A percentile compares a stretch with the other conserved stretches of the same genome.
Conservation (phyloP, 2,329 filamentous ascomycete species). For the Aspergillus proliferans region DNA sequence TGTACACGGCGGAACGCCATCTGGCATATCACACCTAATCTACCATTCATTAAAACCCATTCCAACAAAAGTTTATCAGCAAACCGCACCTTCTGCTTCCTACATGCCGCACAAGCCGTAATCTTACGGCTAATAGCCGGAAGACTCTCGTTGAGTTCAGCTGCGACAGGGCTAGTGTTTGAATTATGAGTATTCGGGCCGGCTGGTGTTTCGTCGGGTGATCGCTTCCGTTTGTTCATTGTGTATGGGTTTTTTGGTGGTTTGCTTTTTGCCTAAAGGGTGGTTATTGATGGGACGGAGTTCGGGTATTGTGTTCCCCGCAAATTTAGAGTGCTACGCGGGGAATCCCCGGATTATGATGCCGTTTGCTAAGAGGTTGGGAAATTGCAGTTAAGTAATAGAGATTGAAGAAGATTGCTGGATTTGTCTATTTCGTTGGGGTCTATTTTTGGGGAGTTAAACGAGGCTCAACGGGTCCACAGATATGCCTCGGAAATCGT, state of each 20-base stretch:
- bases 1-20: conserved; percentile 42
- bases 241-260: background rate
- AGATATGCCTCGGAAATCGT: background rate
- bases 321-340: background rate
- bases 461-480: no score
- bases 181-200: background rate
- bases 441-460: no score
- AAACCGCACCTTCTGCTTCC: conserved; percentile 43
- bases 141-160: conserved; percentile 10
- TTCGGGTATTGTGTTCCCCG: background rate
- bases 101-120: conserved; percentile 45
- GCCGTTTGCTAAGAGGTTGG: no score
- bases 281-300: background rate
- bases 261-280: no score
- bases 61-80: no score
- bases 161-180: background rate
- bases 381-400: no score
- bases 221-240: background rate
- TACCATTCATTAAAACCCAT: conserved; percentile 3
- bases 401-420: no score
- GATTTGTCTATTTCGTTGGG: no score
- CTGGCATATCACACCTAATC: conserved; percentile 44
- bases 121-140: conserved; percentile 34
- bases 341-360: background rate
- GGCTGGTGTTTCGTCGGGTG: background rate